Evolutionary conservation across 108 stramenopile species (phyloP).

Genomic region (Fistulifera solaris): DNA sequence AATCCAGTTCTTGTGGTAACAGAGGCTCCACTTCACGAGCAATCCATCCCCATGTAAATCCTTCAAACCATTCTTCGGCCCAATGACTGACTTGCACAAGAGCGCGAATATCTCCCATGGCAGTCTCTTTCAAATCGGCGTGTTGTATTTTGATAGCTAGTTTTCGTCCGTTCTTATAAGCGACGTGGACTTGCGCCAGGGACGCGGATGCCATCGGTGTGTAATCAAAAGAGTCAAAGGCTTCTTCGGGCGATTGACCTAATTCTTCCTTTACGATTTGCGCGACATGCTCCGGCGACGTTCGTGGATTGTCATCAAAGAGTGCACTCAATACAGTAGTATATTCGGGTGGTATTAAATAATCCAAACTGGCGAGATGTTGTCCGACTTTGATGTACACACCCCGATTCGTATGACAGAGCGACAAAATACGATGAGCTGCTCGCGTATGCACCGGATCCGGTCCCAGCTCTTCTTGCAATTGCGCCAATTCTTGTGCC

Average conservation of each 20-base stretch:
- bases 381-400: conserved; percentile 88
- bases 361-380: conserved; percentile 87
- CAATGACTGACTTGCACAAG: conserved; percentile 55
- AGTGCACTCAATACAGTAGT: conserved; percentile 59
- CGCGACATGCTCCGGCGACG: conserved; percentile 31
- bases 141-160: conserved; percentile 93
- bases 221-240: conserved; percentile 72
- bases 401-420: conserved; percentile 81
- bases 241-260: conserved; percentile 52
- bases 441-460: conserved; percentile 35
- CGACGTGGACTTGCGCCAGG: conserved; percentile 87
- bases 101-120: conserved; percentile 74
- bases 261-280: conserved; percentile 75
- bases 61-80: conserved; percentile 66
- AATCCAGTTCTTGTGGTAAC: conserved; percentile 88
- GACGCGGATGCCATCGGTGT: conserved; percentile 87
- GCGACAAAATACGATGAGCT: conserved; percentile 58
- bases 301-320: conserved; percentile 72
- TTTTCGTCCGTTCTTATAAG: conserved; percentile 59
- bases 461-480: conserved; percentile 31
- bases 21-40: conserved; percentile 90
- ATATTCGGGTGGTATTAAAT: conserved; percentile 82
- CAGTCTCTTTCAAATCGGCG: conserved; percentile 76
- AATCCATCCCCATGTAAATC: conserved; percentile 91
- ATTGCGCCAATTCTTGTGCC: conserved; percentile 39